These are phyloP conservation scores for Ophiocordyceps camponoti-leonardi DNA, from an alignment of 2,329 filamentous ascomycete genomes.

Conservation along the genomic window DNA sequence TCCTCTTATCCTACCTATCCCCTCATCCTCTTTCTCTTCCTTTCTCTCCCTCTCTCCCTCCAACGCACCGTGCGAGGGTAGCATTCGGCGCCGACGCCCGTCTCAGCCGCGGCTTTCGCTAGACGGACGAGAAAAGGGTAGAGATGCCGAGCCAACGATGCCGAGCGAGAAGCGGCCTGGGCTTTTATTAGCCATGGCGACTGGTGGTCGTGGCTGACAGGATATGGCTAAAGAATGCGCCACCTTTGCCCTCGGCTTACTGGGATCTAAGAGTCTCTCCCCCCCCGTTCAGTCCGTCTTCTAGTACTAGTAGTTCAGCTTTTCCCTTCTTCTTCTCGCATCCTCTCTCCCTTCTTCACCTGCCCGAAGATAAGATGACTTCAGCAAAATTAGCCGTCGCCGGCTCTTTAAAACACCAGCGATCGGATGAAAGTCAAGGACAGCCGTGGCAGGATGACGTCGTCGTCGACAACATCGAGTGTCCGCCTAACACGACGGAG, in stretches of 20 bases:
- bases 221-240: background rate
- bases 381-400: background rate
- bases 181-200: background rate
- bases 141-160: background rate
- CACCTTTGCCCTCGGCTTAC: background rate
- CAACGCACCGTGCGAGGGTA: background rate
- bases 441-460: background rate
- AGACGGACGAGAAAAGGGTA: background rate
- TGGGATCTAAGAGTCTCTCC: too few species aligned
- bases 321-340: background rate
- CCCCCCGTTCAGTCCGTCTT: background rate
- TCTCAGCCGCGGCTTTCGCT: background rate
- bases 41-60: background rate
- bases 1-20: background rate
- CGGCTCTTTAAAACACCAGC: background rate
- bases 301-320: background rate
- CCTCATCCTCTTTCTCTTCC: too few species aligned
- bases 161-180: background rate
- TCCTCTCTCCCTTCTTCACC: background rate
- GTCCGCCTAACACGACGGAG: slow-evolving; percentile 42
- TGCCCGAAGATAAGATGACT: background rate
- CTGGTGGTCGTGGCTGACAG: too few species aligned
- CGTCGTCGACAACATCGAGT: slow-evolving; percentile 7
- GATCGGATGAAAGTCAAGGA: background rate
- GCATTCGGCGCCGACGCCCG: background rate